phyloP scores from a whole-genome alignment of 2,329 filamentous ascomycete species.

The Pseudogymnoascus sp. region DNA sequence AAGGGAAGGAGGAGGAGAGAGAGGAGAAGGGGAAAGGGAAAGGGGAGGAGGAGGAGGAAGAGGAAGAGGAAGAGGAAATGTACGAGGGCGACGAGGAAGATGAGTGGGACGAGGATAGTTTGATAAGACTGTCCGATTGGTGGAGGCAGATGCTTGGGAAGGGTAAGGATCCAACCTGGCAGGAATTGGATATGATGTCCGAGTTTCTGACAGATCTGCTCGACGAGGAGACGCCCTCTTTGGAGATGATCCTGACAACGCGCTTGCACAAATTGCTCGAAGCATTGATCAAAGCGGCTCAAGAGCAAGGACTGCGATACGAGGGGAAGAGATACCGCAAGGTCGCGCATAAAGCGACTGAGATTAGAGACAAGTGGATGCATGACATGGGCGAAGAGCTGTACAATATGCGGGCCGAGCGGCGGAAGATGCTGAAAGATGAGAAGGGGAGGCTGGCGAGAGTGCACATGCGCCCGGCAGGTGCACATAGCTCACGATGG shows the following conservation, averaged over 20 bases:
- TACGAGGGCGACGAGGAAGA: not conserved
- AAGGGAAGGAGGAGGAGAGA: not conserved
- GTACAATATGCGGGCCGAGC: constrained; percentile 17
- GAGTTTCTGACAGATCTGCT: not conserved
- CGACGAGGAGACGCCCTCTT: not conserved
- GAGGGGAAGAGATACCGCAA: not conserved
- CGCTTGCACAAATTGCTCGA: constrained; percentile 20
- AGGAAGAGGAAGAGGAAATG: not conserved
- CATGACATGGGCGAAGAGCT: constrained; percentile 16
- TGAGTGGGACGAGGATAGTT: constrained; percentile 6
- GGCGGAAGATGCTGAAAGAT: constrained; percentile 17
- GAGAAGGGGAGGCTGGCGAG: constrained; percentile 12
- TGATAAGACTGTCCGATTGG: not conserved
- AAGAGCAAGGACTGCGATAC: not conserved
- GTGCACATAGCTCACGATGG: constrained; percentile 4
- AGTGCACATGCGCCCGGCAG: not conserved
- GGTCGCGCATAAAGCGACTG: constrained; percentile 12
- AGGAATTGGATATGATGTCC: constrained; percentile 4
- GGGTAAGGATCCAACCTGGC: not conserved
- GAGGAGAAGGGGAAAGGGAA: not conserved
- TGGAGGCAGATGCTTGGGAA: constrained; percentile 7
- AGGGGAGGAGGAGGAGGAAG: not conserved
- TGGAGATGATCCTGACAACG: constrained; percentile 13
- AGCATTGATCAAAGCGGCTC: constrained; percentile 13
- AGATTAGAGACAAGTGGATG: constrained; percentile 20